Evolutionary conservation across 2,329 filamentous ascomycete species (phyloP).

Genomic region (Alternaria hordeiaustralica): DNA sequence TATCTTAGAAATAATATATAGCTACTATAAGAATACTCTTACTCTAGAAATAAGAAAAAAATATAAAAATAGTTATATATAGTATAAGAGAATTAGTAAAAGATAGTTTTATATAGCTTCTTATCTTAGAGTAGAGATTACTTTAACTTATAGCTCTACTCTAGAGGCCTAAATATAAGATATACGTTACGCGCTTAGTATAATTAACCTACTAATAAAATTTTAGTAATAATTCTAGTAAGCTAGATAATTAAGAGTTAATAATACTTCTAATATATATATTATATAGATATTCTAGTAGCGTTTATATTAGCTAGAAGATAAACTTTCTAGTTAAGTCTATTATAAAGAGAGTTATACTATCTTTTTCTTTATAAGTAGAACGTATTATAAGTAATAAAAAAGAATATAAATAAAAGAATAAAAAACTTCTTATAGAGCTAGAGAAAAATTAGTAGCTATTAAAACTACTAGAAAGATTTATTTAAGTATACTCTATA

Average conservation of each 20-base stretch:
- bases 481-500: not conserved
- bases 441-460: not conserved
- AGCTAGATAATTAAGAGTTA: not conserved
- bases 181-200: not conserved
- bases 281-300: slow-evolving; percentile 1
- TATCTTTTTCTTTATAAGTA: not conserved
- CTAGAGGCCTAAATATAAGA: slow-evolving; percentile 2
- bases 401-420: slow-evolving; percentile 3
- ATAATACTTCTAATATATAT: slow-evolving; percentile 4
- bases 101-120: slow-evolving; percentile 8
- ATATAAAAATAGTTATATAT: slow-evolving; percentile 1
- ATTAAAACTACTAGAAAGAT: not conserved
- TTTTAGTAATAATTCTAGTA: slow-evolving; percentile 1
- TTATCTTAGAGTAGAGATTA: slow-evolving; percentile 1
- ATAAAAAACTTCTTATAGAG: not conserved
- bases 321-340: slow-evolving; percentile 1
- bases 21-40: not conserved
- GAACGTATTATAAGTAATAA: not conserved
- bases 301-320: not conserved
- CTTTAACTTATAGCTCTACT: slow-evolving; percentile 5
- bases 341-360: not conserved
- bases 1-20: slow-evolving; percentile 8
- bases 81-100: slow-evolving; percentile 6
- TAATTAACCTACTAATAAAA: not conserved
- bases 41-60: not conserved